Percentiles rank a stretch among this genome's conserved stretches.
These are phyloP conservation scores for Hawksworthiomyces lignivorus DNA, from an alignment of 2,329 filamentous ascomycete species.

Conservation along the genomic window DNA sequence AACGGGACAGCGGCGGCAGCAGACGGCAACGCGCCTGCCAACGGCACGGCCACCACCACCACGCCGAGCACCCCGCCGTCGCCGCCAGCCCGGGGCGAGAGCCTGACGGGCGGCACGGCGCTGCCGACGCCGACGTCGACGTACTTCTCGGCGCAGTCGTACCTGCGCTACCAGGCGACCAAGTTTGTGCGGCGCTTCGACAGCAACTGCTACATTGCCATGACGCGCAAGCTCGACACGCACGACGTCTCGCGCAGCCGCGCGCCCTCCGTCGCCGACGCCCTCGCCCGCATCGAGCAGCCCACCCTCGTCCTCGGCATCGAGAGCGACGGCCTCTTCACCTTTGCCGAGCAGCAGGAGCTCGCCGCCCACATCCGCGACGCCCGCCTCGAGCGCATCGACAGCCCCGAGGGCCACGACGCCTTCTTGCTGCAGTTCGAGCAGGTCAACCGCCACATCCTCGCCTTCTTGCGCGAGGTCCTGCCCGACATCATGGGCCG, in stretches of 20 bases:
- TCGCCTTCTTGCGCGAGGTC: slow-evolving; percentile 74
- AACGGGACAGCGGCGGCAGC: too few species aligned
- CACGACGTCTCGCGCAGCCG: slow-evolving; percentile 86
- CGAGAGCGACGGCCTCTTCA: slow-evolving; percentile 91
- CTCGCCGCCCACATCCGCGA: slow-evolving; percentile 74
- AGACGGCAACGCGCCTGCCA: too few species aligned
- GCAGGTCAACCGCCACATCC: slow-evolving; percentile 84
- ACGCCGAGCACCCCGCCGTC: slow-evolving; percentile 18
- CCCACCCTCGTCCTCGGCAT: slow-evolving; percentile 89
- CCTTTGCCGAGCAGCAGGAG: slow-evolving; percentile 93
- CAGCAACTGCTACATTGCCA: slow-evolving; percentile 97
- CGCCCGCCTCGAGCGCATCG: slow-evolving; percentile 74
- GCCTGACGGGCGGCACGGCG: slow-evolving; percentile 42
- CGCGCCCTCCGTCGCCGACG: slow-evolving; percentile 58
- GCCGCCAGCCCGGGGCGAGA: slow-evolving; percentile 40
- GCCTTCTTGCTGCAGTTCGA: slow-evolving; percentile 95
- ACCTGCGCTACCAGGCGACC: slow-evolving; percentile 88
- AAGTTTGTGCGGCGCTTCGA: slow-evolving; percentile 98
- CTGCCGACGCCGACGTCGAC: slow-evolving; percentile 55
- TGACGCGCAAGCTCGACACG: slow-evolving; percentile 94
- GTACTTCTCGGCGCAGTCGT: slow-evolving; percentile 98
- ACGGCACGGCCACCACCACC: slow-evolving; percentile 8
- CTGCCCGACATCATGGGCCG: slow-evolving; percentile 82
- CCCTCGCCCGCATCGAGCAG: slow-evolving; percentile 75
- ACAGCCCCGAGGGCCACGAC: slow-evolving; percentile 92